phyloP scores from a whole-genome alignment of 176 grass and related monocot genomes.

The Carex scoparia region DNA sequence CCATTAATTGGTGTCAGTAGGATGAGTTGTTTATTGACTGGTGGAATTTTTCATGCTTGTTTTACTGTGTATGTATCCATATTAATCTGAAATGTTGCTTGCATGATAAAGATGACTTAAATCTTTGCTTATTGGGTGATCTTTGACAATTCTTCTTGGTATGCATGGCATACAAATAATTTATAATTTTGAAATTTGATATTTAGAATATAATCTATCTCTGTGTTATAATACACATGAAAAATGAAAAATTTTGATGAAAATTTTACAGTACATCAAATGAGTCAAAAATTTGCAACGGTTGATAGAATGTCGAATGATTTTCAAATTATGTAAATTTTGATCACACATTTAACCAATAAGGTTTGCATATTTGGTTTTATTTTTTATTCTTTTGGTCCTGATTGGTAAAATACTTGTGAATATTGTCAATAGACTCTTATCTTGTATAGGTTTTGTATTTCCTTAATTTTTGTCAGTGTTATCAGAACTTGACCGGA shows the following conservation, averaged over 20 bases:
- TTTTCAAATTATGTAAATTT: not conserved
- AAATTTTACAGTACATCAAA: too few relatives aligned
- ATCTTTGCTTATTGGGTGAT: not conserved
- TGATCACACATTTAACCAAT: not conserved
- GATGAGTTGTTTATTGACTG: not conserved
- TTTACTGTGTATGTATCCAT: not conserved
- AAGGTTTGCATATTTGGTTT: not conserved
- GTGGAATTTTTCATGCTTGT: not conserved
- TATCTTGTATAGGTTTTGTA: not conserved
- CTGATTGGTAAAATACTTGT: not conserved
- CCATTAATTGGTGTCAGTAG: not conserved
- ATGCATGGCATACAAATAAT: not conserved
- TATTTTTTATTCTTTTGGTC: not conserved
- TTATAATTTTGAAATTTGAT: not conserved
- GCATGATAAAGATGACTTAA: not conserved
- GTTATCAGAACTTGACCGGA: too few relatives aligned
- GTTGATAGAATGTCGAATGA: not conserved
- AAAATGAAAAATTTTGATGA: too few relatives aligned
- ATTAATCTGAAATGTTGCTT: conserved; percentile 2
- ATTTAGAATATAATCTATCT: not conserved
- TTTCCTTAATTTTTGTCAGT: not conserved
- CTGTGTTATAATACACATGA: too few relatives aligned
- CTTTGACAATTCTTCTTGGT: not conserved
- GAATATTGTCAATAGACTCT: not conserved
- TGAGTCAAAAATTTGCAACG: not conserved